Percentiles rank a stretch among this genome's conserved stretches.
Evolutionary conservation across 2,329 filamentous ascomycete genomes (phyloP).

Genomic region (Talaromyces verruculosus): DNA sequence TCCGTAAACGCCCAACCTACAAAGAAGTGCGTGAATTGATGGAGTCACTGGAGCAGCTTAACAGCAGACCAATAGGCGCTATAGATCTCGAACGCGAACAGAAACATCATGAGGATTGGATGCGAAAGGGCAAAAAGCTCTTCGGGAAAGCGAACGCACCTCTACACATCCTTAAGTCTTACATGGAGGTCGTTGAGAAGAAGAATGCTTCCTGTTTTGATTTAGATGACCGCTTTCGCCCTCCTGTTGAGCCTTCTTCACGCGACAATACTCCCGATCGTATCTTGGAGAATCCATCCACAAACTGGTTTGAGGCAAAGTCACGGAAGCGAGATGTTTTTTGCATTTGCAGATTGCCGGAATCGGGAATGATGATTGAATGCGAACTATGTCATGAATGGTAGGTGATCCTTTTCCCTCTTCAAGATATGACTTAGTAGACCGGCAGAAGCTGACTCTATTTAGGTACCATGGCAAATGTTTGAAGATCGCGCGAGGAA

Average conservation of each 20-base stretch:
- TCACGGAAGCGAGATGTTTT: slow-evolving; percentile 76
- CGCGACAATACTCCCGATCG: slow-evolving; percentile 69
- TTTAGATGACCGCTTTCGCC: slow-evolving; percentile 79
- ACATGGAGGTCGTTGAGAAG: slow-evolving; percentile 90
- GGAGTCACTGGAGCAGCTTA: slow-evolving; percentile 81
- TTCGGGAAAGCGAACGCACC: slow-evolving; percentile 98
- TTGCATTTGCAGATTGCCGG: slow-evolving; percentile 89
- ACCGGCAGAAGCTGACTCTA: background rate
- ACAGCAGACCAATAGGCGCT: slow-evolving; percentile 87
- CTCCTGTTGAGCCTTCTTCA: slow-evolving; percentile 88
- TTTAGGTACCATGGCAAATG: slow-evolving; percentile 94
- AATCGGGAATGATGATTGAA: slow-evolving; percentile 99
- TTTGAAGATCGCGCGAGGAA: slow-evolving; percentile 93
- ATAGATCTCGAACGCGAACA: slow-evolving; percentile 92
- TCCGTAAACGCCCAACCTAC: slow-evolving; percentile 79
- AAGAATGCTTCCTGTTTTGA: slow-evolving; percentile 92
- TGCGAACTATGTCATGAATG: slow-evolving; percentile 98
- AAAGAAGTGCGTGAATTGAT: slow-evolving; percentile 86
- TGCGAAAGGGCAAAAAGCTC: slow-evolving; percentile 94
- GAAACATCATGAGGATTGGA: slow-evolving; percentile 97
- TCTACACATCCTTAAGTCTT: slow-evolving; percentile 88
- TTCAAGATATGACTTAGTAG: background rate
- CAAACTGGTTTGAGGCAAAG: slow-evolving; percentile 48
- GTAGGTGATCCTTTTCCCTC: slow-evolving; percentile 52
- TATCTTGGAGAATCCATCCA: slow-evolving; percentile 48